These are phyloP conservation scores for Chenopodium berlandieri DNA, from an alignment of 148 eudicot species.

Conservation along the genomic window DNA sequence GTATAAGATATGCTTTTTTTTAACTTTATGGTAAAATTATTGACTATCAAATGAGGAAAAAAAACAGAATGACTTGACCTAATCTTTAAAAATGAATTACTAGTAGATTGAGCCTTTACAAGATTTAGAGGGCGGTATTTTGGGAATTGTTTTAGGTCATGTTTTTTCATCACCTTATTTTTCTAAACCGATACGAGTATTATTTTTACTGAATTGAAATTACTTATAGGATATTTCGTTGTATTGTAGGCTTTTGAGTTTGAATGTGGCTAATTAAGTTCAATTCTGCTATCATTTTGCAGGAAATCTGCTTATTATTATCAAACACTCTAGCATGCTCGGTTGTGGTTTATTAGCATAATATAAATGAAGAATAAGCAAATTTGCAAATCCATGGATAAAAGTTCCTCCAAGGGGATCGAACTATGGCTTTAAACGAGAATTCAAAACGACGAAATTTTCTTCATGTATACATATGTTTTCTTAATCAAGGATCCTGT, in stretches of 20 bases:
- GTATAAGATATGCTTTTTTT: background rate
- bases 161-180: no score
- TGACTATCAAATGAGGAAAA: no score
- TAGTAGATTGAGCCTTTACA: no score
- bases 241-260: no score
- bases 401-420: background rate
- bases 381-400: background rate
- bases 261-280: no score
- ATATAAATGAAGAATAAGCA: conserved; percentile 11
- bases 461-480: background rate
- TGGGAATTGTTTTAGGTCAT: no score
- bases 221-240: no score
- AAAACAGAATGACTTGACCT: no score
- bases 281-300: conserved; percentile 1
- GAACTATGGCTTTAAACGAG: background rate
- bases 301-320: conserved; percentile 16
- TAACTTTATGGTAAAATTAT: background rate
- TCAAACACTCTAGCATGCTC: background rate
- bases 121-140: no score
- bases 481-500: background rate
- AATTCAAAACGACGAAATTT: conserved; percentile 2
- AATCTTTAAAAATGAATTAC: no score
- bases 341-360: conserved; percentile 1
- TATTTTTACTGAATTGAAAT: no score
- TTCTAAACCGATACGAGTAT: no score